Evolutionary conservation across 2,329 filamentous ascomycete species (phyloP), one percentile per base, ranked within the genome.

Genomic region (Lithohypha guttulata): DNA sequence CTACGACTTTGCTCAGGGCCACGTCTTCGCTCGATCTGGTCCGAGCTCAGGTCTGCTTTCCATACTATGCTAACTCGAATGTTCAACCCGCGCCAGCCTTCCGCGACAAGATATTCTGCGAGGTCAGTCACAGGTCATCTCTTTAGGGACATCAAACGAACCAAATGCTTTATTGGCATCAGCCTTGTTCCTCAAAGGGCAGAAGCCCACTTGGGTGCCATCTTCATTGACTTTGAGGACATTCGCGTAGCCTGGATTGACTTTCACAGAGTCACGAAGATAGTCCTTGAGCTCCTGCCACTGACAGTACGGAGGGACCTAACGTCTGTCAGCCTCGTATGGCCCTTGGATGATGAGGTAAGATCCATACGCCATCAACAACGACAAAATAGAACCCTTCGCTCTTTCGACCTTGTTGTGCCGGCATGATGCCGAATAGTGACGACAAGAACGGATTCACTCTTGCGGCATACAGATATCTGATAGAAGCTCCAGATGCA

Each of bases 251-350:
- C 37, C 37, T 10, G 26, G 27, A 21, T 28, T 27, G 9, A 35
- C 39, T 14, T 30, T 35, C 9, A 21, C 39, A 20, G 17, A 39
- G 20, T 30, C 25, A 18, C 38, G 14, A 4, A 47, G 47, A 37
- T 49, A 49, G 34, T 52, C 49, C 34, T 52, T 52, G 30, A 52
- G 46, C 34, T 52, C 49, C 32, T 52, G 49, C 49, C 49, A 52
- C 33, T 46, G 46, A 27, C 47, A 51, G 38, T 50, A 40, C 35
- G 42, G 46, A 30, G 49, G 48, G 14, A 52, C 48, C 49, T 51
- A 23, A 8, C 6, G 20, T 22, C 5, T 30, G 35, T 10, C 15
- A 31, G 3, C 31, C 9, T 26, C 18, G 40, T 15, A 27, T 13
- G 18, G 20, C 41, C 26, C 35, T 31, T 13, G 15, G 34, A 6